These are phyloP conservation scores for Zalaria sp. DNA, from an alignment of 2,329 filamentous ascomycete genomes.

Conservation along the genomic window DNA sequence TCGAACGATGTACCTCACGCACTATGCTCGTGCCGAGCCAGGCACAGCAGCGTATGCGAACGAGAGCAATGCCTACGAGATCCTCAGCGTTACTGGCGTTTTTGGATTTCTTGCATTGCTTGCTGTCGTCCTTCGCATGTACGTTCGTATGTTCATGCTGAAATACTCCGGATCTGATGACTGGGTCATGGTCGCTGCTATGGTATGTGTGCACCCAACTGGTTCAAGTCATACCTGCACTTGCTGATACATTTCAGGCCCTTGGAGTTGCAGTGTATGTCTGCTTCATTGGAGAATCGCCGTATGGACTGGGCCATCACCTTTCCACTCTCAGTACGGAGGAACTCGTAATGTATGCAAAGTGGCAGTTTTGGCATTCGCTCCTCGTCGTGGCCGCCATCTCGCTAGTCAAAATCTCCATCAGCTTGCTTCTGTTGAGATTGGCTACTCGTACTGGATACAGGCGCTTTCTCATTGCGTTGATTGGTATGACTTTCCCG, in stretches of 20 bases:
- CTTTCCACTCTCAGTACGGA: slow-evolving; percentile 10
- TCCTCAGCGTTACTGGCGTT: slow-evolving; percentile 7
- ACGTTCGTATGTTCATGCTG: slow-evolving; percentile 31
- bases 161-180: slow-evolving; percentile 37
- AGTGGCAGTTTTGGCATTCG: slow-evolving; percentile 32
- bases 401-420: slow-evolving; percentile 33
- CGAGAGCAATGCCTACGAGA: slow-evolving; percentile 5
- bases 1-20: too few species aligned
- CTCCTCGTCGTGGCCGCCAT: slow-evolving; percentile 32
- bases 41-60: slow-evolving; percentile 1
- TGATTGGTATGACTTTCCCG: slow-evolving; percentile 24
- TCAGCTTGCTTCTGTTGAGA: slow-evolving; percentile 31
- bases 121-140: slow-evolving; percentile 4
- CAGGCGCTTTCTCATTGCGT: slow-evolving; percentile 26
- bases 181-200: slow-evolving; percentile 27
- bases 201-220: slow-evolving; percentile 14
- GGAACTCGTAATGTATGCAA: slow-evolving; percentile 22
- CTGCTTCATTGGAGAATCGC: slow-evolving; percentile 30
- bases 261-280: slow-evolving; percentile 17
- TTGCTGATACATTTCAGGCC: background rate
- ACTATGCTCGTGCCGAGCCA: background rate
- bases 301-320: slow-evolving; percentile 35
- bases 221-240: background rate
- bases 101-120: slow-evolving; percentile 7
- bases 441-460: slow-evolving; percentile 25